These are phyloP conservation scores for Rubroboletus pulcherrimus DNA, from an alignment of 768 basidiomycete genomes.

Conservation along the genomic window DNA sequence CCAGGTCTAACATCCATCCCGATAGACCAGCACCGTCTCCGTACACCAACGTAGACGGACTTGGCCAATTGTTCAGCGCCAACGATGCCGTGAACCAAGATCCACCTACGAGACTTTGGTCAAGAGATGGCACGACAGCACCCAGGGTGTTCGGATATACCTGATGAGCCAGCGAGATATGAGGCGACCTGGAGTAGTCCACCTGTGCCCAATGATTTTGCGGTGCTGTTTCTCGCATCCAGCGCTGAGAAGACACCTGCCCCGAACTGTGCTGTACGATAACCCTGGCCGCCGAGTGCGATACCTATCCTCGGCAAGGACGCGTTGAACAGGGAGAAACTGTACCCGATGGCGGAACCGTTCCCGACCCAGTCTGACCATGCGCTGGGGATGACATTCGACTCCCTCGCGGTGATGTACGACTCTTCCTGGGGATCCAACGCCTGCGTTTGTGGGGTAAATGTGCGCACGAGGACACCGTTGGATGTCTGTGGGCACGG, in stretches of 20 bases:
- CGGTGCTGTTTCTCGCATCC: conserved; percentile 57
- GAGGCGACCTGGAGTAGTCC: conserved; percentile 68
- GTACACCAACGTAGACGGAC: conserved; percentile 51
- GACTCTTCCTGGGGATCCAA: conserved; percentile 46
- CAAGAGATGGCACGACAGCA: background rate
- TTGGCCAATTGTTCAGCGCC: conserved; percentile 61
- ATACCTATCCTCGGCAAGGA: conserved; percentile 54
- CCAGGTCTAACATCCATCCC: conserved; percentile 57
- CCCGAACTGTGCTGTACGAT: conserved; percentile 63
- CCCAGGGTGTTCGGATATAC: conserved; percentile 29
- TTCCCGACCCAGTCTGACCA: conserved; percentile 62
- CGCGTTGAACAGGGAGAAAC: conserved; percentile 38
- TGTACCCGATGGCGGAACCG: conserved; percentile 50
- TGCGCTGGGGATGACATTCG: conserved; percentile 40
- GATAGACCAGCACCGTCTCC: conserved; percentile 45
- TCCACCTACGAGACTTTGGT: conserved; percentile 41
- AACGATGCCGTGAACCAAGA: conserved; percentile 68
- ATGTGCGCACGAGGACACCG: conserved; percentile 44
- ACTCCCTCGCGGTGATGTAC: conserved; percentile 45
- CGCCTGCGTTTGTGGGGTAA: conserved; percentile 48
- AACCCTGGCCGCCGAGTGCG: conserved; percentile 69
- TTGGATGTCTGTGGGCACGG: conserved; percentile 48
- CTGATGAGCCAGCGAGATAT: conserved; percentile 66
- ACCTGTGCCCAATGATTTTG: conserved; percentile 57
- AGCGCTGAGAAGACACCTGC: conserved; percentile 56